Evolutionary conservation across 306 rosid genomes (phyloP).

Genomic region (Acmispon strigosus): DNA sequence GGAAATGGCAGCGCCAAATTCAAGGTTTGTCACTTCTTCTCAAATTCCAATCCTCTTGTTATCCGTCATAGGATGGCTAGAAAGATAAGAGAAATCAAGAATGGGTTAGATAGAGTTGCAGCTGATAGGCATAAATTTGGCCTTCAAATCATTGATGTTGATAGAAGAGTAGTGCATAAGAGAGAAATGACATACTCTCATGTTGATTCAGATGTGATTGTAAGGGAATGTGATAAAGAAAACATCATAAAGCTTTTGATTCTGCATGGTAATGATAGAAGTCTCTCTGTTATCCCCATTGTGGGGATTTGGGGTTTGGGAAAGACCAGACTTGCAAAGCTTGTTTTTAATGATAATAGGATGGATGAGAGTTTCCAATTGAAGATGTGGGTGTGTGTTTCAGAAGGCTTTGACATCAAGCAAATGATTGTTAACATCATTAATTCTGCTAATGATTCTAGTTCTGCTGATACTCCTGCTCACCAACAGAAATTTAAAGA

Average conservation of each 20-base stretch:
- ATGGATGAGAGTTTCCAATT: neutral
- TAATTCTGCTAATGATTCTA: neutral
- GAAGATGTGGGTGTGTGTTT: conserved; percentile 24
- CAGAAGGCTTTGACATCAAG: conserved; percentile 1
- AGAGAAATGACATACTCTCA: conserved; percentile 17
- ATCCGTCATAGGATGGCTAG: neutral
- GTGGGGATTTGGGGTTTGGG: conserved; percentile 26
- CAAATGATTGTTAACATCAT: neutral
- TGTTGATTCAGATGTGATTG: conserved; percentile 27
- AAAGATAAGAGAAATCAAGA: neutral
- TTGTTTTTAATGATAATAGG: conserved; percentile 14
- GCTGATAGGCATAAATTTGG: neutral
- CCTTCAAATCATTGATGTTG: neutral
- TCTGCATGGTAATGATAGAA: neutral
- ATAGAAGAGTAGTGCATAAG: neutral
- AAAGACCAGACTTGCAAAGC: conserved; percentile 26
- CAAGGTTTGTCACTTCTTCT: conserved; percentile 19
- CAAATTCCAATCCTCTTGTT: neutral
- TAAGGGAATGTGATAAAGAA: conserved; percentile 20
- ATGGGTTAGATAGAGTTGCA: conserved; percentile 5
- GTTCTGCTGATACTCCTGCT: neutral
- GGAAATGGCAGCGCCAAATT: neutral
- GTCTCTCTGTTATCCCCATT: conserved; percentile 11
- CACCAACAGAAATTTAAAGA: neutral
- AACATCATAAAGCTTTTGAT: conserved; percentile 8